Conservation (phyloP, 352 stramenopile genomes). For the Phytopythium cucurbitacearum region DNA sequence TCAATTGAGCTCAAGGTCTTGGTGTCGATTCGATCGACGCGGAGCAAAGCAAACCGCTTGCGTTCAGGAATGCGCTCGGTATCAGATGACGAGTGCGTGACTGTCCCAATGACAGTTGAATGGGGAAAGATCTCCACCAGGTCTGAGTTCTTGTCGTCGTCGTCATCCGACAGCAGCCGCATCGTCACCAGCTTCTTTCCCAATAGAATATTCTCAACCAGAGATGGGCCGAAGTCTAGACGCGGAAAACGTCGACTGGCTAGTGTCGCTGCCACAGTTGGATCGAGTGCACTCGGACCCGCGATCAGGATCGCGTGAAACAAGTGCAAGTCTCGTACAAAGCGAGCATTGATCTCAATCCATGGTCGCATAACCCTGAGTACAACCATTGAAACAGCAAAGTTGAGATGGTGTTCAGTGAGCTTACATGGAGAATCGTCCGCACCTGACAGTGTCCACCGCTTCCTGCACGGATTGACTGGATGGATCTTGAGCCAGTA, state of each 20-base stretch:
- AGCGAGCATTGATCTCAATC: constrained; percentile 65
- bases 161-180: constrained; percentile 46
- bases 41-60: constrained; percentile 43
- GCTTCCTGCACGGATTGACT: constrained; percentile 23
- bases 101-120: constrained; percentile 39
- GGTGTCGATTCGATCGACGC: constrained; percentile 31
- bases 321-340: constrained; percentile 40
- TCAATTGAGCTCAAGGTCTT: constrained; percentile 24
- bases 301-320: constrained; percentile 24
- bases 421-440: neutral
- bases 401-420: neutral
- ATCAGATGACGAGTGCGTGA: neutral
- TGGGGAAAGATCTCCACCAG: constrained; percentile 27
- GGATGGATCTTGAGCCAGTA: constrained; percentile 26
- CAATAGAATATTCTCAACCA: constrained; percentile 37
- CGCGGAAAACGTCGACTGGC: constrained; percentile 21
- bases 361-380: constrained; percentile 54
- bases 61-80: constrained; percentile 4
- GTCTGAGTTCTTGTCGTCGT: constrained; percentile 51
- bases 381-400: constrained; percentile 1
- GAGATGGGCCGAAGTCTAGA: constrained; percentile 48
- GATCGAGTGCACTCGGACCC: neutral
- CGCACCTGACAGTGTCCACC: constrained; percentile 42
- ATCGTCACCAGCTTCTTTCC: constrained; percentile 62
- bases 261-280: neutral